A percentile compares a stretch with the other conserved stretches of the same genome.
phyloP scores from a whole-genome alignment of 2,329 filamentous ascomycete species.

The Fonsecaea erecta region DNA sequence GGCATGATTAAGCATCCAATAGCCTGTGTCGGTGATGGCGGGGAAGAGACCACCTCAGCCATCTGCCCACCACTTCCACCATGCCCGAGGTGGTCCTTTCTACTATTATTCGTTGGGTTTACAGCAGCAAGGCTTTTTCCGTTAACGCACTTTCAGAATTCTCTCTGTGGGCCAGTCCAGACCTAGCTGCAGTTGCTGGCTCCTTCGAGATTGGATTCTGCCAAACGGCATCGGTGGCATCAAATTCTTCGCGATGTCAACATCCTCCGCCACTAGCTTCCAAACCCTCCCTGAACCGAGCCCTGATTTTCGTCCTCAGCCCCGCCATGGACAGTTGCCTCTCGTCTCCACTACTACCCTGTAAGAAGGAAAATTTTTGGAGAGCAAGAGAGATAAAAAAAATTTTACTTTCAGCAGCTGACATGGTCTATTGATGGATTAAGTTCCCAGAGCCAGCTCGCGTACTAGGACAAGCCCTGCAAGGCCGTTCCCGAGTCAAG shows the following conservation, averaged over 20 bases:
- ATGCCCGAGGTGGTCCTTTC: background rate
- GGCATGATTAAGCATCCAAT: background rate
- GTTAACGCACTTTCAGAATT: background rate
- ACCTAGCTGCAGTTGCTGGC: background rate
- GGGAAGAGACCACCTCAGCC: background rate
- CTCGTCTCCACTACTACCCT: background rate
- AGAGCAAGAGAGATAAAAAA: background rate
- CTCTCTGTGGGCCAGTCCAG: background rate
- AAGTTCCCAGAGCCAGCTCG: background rate
- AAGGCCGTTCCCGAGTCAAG: background rate
- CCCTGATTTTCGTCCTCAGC: background rate
- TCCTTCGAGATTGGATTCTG: background rate
- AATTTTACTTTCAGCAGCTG: slow-evolving; percentile 2
- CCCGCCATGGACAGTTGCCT: background rate
- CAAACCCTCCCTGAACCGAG: background rate
- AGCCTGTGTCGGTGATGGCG: background rate
- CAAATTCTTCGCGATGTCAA: background rate
- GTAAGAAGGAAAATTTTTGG: background rate
- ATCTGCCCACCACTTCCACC: background rate
- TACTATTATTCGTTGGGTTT: background rate
- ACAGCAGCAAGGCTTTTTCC: background rate
- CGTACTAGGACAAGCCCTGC: background rate
- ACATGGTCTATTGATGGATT: slow-evolving; percentile 4
- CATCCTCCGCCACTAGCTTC: slow-evolving; percentile 1
- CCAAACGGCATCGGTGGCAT: background rate